phyloP scores from a whole-genome alignment of 202 grass and related monocot genomes.

The Alloteropsis angusta region DNA sequence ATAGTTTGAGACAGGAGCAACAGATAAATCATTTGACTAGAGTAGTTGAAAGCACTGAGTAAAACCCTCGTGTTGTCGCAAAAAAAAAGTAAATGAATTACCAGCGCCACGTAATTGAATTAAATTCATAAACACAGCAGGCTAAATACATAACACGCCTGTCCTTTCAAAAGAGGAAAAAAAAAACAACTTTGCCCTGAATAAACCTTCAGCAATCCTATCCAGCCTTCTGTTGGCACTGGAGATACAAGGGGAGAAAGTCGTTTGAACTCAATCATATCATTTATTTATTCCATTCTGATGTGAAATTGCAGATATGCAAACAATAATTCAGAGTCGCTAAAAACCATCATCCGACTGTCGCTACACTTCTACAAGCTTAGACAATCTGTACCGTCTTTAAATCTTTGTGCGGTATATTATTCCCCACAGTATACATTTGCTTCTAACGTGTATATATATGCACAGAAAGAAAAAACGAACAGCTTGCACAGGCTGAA shows the following conservation, averaged over 20 bases:
- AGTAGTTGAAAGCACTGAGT: no score
- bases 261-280: neutral
- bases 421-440: neutral
- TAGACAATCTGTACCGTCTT: conserved; percentile 8
- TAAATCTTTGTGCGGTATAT: neutral
- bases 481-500: neutral
- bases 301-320: neutral
- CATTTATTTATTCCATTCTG: neutral
- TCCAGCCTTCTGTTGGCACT: neutral
- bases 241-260: neutral
- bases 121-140: no score
- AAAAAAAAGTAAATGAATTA: no score
- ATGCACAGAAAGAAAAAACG: conserved; percentile 5
- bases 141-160: no score
- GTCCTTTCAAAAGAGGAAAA: no score
- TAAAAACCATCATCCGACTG: neutral
- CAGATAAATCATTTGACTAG: no score
- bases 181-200: no score
- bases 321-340: neutral
- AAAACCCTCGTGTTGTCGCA: no score
- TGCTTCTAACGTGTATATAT: conserved; percentile 9
- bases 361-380: neutral
- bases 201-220: neutral
- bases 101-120: no score
- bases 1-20: no score